Conservation (phyloP, 208 protist genomes). For the Trypanosoma mega region DNA sequence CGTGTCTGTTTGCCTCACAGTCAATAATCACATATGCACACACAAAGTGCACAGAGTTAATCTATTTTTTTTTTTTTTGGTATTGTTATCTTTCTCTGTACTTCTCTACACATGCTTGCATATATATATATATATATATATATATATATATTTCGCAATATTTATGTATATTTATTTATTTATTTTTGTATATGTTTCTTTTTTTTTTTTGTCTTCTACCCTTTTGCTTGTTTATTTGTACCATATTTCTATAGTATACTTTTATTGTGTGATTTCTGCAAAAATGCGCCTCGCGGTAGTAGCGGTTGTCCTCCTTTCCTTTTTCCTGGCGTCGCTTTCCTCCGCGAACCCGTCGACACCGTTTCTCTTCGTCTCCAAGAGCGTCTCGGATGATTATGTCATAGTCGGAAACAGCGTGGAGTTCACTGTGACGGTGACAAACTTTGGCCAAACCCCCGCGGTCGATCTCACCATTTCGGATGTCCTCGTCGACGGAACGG, state of each 20-base stretch:
- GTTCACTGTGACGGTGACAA: constrained; percentile 70
- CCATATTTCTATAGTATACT: constrained; percentile 10
- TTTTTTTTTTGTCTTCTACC: constrained; percentile 9
- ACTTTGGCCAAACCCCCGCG: constrained; percentile 78
- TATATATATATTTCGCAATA: constrained; percentile 1
- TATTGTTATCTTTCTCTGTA: not conserved
- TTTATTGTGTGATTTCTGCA: not conserved
- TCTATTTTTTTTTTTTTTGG: constrained; percentile 3
- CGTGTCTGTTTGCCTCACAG: too few species aligned
- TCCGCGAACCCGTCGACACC: constrained; percentile 33
- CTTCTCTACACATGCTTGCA: constrained; percentile 1
- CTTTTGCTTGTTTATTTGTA: not conserved
- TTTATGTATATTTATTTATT: constrained; percentile 6
- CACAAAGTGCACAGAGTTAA: too few species aligned
- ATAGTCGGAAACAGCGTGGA: constrained; percentile 72
- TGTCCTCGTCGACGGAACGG: constrained; percentile 47
- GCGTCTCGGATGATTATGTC: constrained; percentile 66
- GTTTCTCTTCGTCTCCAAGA: constrained; percentile 81
- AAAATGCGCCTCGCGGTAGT: constrained; percentile 19
- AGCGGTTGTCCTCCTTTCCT: constrained; percentile 11
- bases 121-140: constrained; percentile 18
- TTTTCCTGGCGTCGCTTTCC: constrained; percentile 11
- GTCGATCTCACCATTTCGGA: constrained; percentile 72
- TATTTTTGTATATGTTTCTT: constrained; percentile 11
- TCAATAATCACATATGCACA: too few species aligned